Evolutionary conservation across 2,329 filamentous ascomycete genomes (phyloP).

Genomic region (Fusarium sp.): DNA sequence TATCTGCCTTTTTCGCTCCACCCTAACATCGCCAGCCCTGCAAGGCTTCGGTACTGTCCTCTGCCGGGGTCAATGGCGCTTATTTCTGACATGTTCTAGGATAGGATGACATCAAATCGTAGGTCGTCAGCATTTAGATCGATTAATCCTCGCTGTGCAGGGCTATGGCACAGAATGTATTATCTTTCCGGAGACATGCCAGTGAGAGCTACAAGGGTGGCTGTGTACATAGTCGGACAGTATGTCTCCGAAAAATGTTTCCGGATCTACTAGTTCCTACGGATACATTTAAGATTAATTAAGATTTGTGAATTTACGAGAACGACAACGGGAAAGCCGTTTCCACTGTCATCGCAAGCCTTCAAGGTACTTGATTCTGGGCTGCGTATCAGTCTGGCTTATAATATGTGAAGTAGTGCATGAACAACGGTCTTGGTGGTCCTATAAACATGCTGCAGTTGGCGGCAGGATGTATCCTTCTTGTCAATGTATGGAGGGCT

Average conservation of each 20-base stretch:
- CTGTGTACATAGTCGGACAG: not conserved
- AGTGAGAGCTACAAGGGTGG: not conserved
- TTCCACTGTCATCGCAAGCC: too few relatives aligned
- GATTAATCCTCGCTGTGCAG: not conserved
- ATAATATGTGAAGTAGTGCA: too few relatives aligned
- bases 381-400: too few relatives aligned
- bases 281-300: too few relatives aligned
- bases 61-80: not conserved
- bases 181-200: not conserved
- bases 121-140: slow-evolving; percentile 29
- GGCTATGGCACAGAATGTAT: not conserved
- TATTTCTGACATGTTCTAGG: slow-evolving; percentile 13
- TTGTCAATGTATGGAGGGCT: not conserved
- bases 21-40: not conserved
- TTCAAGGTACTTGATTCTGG: too few relatives aligned
- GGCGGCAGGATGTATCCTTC: not conserved
- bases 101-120: not conserved
- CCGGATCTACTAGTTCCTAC: slow-evolving; percentile 7
- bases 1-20: slow-evolving; percentile 3
- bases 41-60: not conserved
- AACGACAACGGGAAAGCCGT: too few relatives aligned
- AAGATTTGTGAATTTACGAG: too few relatives aligned
- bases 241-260: slow-evolving; percentile 23
- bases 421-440: too few relatives aligned
- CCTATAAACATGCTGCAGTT: too few relatives aligned